Percentiles rank a stretch among this genome's conserved stretches.
phyloP scores from a whole-genome alignment of 1,139 yeast genomes.

The Debaryomyces udenii region DNA sequence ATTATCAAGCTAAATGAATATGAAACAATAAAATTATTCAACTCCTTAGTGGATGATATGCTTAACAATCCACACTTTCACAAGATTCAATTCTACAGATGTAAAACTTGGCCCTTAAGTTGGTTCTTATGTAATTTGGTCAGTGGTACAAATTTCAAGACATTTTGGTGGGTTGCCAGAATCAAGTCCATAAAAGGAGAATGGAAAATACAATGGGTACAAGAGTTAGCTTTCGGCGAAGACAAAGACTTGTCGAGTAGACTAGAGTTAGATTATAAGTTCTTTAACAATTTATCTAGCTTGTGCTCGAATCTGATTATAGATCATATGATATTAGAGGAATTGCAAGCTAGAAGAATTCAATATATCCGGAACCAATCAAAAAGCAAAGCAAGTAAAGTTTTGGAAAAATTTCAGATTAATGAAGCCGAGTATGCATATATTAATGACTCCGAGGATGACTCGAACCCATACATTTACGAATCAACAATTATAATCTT shows the following conservation, averaged over 20 bases:
- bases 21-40: conserved; percentile 33
- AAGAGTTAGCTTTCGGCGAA: conserved; percentile 24
- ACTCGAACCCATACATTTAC: conserved; percentile 18
- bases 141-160: conserved; percentile 47
- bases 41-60: conserved; percentile 12
- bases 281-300: conserved; percentile 52
- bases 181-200: conserved; percentile 61
- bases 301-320: conserved; percentile 61
- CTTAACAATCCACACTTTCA: conserved; percentile 11
- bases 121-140: conserved; percentile 63
- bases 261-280: conserved; percentile 45
- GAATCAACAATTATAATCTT: conserved; percentile 38
- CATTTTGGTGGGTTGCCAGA: conserved; percentile 68
- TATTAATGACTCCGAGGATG: conserved; percentile 5
- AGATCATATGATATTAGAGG: conserved; percentile 65
- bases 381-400: conserved; percentile 12
- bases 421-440: conserved; percentile 8
- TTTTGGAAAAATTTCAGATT: conserved; percentile 18
- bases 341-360: conserved; percentile 49
- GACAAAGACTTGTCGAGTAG: conserved; percentile 19
- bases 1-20: conserved; percentile 50
- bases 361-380: conserved; percentile 26
- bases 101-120: conserved; percentile 71
- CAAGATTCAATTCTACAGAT: conserved; percentile 55
- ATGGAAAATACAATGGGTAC: conserved; percentile 63